Conservation (phyloP, 2,329 filamentous ascomycete species). For the Dryadomyces quercus-mongolicae region DNA sequence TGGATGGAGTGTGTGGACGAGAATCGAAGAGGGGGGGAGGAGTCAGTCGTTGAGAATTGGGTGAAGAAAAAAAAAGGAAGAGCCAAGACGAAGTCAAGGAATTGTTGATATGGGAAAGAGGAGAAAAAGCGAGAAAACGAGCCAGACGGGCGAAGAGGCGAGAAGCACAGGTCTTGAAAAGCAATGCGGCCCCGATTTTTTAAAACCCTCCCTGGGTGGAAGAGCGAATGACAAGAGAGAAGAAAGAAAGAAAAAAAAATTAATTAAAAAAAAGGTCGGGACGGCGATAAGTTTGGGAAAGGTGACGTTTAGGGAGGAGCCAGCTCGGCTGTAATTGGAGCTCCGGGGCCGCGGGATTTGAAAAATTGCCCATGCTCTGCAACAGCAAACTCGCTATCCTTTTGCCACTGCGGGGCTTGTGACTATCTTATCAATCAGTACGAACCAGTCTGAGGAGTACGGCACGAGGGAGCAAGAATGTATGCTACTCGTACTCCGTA, state of each 20-base stretch:
- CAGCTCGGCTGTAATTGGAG: conserved; percentile 5
- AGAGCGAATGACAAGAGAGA: conserved; percentile 4
- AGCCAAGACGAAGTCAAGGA: not conserved
- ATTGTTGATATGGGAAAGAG: not conserved
- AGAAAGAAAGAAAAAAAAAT: conserved; percentile 4
- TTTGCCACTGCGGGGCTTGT: conserved; percentile 1
- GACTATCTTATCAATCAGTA: conserved; percentile 3
- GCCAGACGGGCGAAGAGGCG: not conserved
- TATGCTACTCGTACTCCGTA: too few species aligned
- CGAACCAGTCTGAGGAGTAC: too few species aligned
- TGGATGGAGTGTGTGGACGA: not conserved
- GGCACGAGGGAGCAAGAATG: not conserved
- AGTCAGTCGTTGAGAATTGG: not conserved
- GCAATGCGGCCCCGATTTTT: not conserved
- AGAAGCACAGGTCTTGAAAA: not conserved
- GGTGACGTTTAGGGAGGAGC: conserved; percentile 1
- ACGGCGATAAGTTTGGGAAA: conserved; percentile 3
- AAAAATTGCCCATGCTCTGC: not conserved
- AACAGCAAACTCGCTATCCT: not conserved
- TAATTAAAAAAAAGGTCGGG: conserved; percentile 5
- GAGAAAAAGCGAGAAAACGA: not conserved
- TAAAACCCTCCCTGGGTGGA: not conserved
- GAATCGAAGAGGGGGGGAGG: not conserved
- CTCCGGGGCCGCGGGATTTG: conserved; percentile 2
- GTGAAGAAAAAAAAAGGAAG: not conserved